Evolutionary conservation across 2,329 filamentous ascomycete species (phyloP).

Genomic region (Pestalotiopsis sp.): DNA sequence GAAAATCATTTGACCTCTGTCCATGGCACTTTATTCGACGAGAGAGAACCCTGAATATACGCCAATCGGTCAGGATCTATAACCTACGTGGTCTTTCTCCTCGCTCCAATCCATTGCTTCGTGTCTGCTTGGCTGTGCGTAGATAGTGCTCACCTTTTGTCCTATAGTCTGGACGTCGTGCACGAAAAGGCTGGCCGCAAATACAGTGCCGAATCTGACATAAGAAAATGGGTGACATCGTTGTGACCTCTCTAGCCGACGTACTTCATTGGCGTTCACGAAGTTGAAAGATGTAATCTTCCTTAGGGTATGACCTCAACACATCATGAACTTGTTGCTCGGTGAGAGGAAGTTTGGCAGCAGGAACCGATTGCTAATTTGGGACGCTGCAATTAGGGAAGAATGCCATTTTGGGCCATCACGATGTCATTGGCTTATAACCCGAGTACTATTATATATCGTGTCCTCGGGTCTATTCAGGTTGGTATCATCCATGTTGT

Average conservation of each 20-base stretch:
- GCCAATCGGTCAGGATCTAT: background rate
- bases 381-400: no score
- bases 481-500: background rate
- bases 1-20: background rate
- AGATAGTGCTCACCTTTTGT: background rate
- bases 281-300: no score
- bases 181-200: background rate
- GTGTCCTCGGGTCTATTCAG: background rate
- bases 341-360: no score
- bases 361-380: no score
- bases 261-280: no score
- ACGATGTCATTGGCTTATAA: background rate
- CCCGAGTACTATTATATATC: background rate
- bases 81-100: background rate
- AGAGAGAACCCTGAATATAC: background rate
- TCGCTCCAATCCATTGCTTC: background rate
- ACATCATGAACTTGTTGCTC: no score
- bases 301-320: no score
- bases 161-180: background rate
- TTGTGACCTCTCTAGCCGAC: background rate
- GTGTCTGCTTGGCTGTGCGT: background rate
- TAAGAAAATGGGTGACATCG: slow-evolving; percentile 10
- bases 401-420: background rate
- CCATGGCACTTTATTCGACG: background rate
- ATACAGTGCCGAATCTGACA: background rate